Conservation (phyloP, 148 eudicot species). For the Fagopyrum tataricum region DNA sequence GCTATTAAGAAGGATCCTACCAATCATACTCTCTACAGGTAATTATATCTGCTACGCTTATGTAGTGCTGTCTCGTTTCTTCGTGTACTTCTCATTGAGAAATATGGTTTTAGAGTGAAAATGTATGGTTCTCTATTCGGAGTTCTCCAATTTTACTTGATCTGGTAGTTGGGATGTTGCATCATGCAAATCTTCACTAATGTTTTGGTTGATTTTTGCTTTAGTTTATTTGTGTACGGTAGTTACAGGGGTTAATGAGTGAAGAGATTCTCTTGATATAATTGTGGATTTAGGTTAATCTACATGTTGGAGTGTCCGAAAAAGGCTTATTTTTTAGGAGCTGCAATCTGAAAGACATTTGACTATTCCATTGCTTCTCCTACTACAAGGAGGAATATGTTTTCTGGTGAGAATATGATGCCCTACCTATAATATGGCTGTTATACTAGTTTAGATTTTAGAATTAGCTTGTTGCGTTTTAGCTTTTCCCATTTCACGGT, state of each 20-base stretch:
- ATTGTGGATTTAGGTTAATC: background rate
- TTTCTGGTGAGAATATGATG: conserved; percentile 5
- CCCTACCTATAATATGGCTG: background rate
- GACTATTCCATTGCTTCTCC: conserved; percentile 4
- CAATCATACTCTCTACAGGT: conserved; percentile 84
- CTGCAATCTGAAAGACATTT: background rate
- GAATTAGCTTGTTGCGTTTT: background rate
- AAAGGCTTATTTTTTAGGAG: background rate
- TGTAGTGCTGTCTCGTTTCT: background rate
- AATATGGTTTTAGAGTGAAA: background rate
- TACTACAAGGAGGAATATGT: conserved; percentile 4
- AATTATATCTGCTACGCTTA: background rate
- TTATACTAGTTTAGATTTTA: background rate
- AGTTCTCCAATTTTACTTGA: background rate
- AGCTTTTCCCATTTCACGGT: background rate
- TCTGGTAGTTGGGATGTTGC: conserved; percentile 5
- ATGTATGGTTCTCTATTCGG: background rate
- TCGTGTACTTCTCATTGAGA: background rate
- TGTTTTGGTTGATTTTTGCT: background rate
- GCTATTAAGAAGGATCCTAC: conserved; percentile 82
- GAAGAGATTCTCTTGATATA: conserved; percentile 5
- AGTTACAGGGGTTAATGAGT: conserved; percentile 2
- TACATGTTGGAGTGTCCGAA: background rate
- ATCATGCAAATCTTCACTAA: background rate
- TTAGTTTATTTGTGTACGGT: background rate